Conservation (phyloP, 2,329 filamentous ascomycete species). For the Pseudocercospora musae region DNA sequence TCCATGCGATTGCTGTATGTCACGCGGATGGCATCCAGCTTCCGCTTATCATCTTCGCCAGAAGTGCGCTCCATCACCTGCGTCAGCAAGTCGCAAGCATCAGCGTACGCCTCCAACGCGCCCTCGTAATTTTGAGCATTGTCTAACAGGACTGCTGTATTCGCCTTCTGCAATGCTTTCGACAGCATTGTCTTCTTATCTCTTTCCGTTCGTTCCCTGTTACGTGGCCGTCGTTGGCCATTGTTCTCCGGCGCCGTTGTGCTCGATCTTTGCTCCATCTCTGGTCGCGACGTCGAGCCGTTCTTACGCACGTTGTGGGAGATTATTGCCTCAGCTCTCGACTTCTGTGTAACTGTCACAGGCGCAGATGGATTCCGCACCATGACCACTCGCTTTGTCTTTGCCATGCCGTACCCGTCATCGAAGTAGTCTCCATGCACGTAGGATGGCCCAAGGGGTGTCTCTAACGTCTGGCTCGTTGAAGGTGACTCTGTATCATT, state of each 20-base stretch:
- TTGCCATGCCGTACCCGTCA: conserved; percentile 25
- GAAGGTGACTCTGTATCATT: conserved; percentile 34
- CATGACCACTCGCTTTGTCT: conserved; percentile 27
- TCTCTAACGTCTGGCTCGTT: conserved; percentile 30
- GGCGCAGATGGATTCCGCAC: conserved; percentile 26
- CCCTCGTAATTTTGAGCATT: conserved; percentile 94
- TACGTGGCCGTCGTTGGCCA: conserved; percentile 25
- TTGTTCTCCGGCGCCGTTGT: conserved; percentile 14
- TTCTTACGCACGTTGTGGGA: conserved; percentile 11
- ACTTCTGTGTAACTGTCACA: conserved; percentile 14
- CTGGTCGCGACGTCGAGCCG: conserved; percentile 11
- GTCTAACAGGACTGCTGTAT: conserved; percentile 90
- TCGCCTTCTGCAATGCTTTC: conserved; percentile 91
- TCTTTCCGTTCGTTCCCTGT: conserved; percentile 45
- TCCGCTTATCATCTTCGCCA: conserved; percentile 81
- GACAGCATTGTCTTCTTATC: conserved; percentile 91
- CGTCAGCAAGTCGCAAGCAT: conserved; percentile 83
- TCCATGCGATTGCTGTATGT: conserved; percentile 89
- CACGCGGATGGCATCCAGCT: conserved; percentile 85
- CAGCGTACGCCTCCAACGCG: conserved; percentile 82
- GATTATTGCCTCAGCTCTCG: conserved; percentile 12
- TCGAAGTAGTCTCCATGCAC: conserved; percentile 32
- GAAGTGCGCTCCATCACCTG: conserved; percentile 83
- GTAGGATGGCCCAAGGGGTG: conserved; percentile 31
- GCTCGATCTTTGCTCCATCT: conserved; percentile 18